Conservation (phyloP, 2,329 filamentous ascomycete species). For the Paraphoma chrysanthemicola region DNA sequence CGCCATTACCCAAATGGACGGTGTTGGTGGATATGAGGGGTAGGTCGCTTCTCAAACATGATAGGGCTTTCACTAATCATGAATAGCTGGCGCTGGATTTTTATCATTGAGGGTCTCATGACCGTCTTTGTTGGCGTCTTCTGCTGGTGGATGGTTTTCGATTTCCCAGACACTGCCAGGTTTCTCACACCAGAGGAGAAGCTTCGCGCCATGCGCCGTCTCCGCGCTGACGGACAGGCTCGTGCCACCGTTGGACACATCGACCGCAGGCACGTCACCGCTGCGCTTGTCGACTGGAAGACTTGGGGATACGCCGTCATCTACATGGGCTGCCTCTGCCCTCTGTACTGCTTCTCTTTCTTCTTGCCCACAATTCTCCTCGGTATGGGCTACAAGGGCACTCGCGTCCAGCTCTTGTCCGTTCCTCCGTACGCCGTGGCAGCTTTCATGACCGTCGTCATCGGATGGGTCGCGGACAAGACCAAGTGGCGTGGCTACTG, state of each 20-base stretch:
- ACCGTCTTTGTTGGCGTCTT: conserved; percentile 46
- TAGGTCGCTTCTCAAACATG: conserved; percentile 27
- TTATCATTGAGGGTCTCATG: conserved; percentile 47
- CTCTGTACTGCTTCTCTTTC: conserved; percentile 44
- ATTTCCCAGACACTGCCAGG: conserved; percentile 67
- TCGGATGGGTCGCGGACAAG: conserved; percentile 79
- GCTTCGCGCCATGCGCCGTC: conserved; percentile 65
- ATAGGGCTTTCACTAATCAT: not conserved
- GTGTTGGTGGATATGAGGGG: conserved; percentile 54
- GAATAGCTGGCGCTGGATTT: conserved; percentile 6
- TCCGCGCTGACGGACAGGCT: conserved; percentile 73
- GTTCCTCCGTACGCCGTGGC: conserved; percentile 80
- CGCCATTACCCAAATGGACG: conserved; percentile 67
- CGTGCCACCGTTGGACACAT: conserved; percentile 62
- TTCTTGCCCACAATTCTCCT: conserved; percentile 58
- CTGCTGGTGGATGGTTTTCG: conserved; percentile 66
- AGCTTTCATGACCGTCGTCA: conserved; percentile 69
- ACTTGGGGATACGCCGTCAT: conserved; percentile 63
- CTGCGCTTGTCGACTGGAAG: conserved; percentile 57
- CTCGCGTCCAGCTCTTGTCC: conserved; percentile 73
- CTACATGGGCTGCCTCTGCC: conserved; percentile 67
- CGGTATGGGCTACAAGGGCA: conserved; percentile 61
- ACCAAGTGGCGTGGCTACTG: conserved; percentile 76
- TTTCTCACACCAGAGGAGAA: conserved; percentile 63
- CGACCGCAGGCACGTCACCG: conserved; percentile 48